Conservation (phyloP, 768 basidiomycete species). For the Leccinum rimulosum region DNA sequence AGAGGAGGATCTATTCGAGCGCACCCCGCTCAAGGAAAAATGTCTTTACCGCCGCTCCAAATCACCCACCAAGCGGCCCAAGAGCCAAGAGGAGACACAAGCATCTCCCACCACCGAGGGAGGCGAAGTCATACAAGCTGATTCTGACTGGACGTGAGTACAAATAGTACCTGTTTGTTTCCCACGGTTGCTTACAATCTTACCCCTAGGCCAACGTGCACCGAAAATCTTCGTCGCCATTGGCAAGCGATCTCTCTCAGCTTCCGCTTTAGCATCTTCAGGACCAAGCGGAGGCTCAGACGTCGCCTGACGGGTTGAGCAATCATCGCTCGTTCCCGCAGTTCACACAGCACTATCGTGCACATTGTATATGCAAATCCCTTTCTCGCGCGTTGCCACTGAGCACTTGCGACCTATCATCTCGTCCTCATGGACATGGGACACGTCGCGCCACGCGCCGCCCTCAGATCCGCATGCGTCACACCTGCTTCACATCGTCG, state of each 20-base stretch:
- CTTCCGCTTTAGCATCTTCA: constrained; percentile 56
- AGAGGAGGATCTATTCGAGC: constrained; percentile 18
- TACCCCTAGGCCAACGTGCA: constrained; percentile 51
- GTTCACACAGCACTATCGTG: constrained; percentile 12
- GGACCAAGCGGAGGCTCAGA: constrained; percentile 41
- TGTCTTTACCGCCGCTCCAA: constrained; percentile 12
- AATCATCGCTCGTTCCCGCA: constrained; percentile 7
- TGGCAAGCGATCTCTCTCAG: constrained; percentile 61
- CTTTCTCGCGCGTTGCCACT: constrained; percentile 23
- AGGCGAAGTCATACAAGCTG: constrained; percentile 14
- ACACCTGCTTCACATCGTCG: constrained; percentile 18
- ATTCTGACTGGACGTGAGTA: constrained; percentile 36
- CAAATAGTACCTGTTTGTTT: neutral
- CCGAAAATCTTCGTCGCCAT: constrained; percentile 49
- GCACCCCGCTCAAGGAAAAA: constrained; percentile 29
- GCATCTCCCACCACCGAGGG: neutral
- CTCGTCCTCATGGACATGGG: constrained; percentile 19
- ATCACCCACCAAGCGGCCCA: constrained; percentile 19
- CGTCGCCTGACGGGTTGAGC: constrained; percentile 30
- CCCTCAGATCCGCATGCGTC: constrained; percentile 23
- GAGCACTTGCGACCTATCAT: constrained; percentile 23
- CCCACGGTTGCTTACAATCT: neutral
- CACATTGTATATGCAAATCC: constrained; percentile 24
- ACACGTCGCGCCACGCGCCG: constrained; percentile 25
- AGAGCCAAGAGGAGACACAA: constrained; percentile 22